These are phyloP conservation scores for Xylariaceae sp. DNA, from an alignment of 2,329 filamentous ascomycete species.

Conservation along the genomic window DNA sequence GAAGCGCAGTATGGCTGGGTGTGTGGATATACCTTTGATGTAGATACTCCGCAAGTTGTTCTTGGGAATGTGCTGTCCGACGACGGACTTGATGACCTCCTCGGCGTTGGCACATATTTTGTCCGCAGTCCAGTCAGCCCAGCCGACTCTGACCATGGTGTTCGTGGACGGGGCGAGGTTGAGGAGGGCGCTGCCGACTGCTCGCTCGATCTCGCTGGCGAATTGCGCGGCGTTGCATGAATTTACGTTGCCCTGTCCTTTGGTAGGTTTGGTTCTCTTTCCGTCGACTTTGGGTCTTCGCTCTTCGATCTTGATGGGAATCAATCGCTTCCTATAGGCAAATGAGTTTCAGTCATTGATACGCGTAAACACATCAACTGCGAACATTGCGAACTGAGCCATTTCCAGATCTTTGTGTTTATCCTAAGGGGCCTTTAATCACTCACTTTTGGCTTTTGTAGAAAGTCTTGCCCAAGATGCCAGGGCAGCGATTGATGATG, in stretches of 20 bases:
- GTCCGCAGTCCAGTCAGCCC: background rate
- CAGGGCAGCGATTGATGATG: constrained; percentile 70
- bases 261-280: constrained; percentile 52
- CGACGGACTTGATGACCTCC: background rate
- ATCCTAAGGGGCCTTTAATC: background rate
- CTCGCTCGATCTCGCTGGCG: constrained; percentile 75
- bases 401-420: background rate
- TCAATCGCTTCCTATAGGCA: constrained; percentile 71
- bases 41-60: constrained; percentile 56
- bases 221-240: constrained; percentile 60
- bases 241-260: constrained; percentile 39
- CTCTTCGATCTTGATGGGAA: constrained; percentile 70
- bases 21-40: constrained; percentile 55
- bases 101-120: background rate
- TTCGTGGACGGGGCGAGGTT: constrained; percentile 54
- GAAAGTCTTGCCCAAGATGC: constrained; percentile 84
- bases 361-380: background rate
- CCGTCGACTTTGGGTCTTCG: constrained; percentile 58
- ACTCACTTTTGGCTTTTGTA: constrained; percentile 57
- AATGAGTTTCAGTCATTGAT: constrained; percentile 4
- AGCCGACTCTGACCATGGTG: background rate
- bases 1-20: background rate
- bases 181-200: constrained; percentile 73
- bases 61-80: constrained; percentile 3
- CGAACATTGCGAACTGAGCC: background rate